Evolutionary conservation across 441 rosid species (phyloP).

Genomic region (Arabidopsis hybrid): DNA sequence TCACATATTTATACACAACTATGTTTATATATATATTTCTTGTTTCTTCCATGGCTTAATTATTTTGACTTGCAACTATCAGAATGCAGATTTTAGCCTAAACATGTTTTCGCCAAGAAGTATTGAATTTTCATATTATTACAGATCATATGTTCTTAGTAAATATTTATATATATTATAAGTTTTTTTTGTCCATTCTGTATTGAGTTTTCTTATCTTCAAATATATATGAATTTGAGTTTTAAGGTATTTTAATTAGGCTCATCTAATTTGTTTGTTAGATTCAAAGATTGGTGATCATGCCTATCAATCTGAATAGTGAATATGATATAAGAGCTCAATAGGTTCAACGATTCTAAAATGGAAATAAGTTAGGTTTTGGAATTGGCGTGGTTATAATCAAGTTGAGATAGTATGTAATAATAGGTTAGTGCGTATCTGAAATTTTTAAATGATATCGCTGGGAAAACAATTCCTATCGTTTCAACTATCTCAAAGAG

Average conservation of each 20-base stretch:
- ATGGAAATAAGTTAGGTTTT: not conserved
- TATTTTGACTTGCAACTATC: not conserved
- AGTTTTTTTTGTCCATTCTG: not conserved
- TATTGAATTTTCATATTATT: not conserved
- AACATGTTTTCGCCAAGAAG: not conserved
- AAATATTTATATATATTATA: not conserved
- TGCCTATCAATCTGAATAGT: not conserved
- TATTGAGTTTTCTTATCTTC: not conserved
- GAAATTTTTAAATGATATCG: not conserved
- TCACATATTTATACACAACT: not conserved
- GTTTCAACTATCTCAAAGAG: conserved; percentile 1
- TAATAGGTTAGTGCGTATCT: not conserved
- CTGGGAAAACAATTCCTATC: not conserved
- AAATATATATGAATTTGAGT: not conserved
- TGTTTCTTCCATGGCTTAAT: not conserved
- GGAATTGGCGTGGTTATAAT: not conserved
- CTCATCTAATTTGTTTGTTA: conserved; percentile 3
- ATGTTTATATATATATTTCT: not conserved
- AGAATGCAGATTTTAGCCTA: not conserved
- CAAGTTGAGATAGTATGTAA: not conserved
- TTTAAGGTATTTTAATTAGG: not conserved
- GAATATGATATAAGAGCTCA: not conserved
- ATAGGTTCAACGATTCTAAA: not conserved
- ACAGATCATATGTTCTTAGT: not conserved
- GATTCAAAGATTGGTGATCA: not conserved